Evolutionary conservation across 2,329 filamentous ascomycete species (phyloP).

Genomic region (Colletotrichum falcatum): DNA sequence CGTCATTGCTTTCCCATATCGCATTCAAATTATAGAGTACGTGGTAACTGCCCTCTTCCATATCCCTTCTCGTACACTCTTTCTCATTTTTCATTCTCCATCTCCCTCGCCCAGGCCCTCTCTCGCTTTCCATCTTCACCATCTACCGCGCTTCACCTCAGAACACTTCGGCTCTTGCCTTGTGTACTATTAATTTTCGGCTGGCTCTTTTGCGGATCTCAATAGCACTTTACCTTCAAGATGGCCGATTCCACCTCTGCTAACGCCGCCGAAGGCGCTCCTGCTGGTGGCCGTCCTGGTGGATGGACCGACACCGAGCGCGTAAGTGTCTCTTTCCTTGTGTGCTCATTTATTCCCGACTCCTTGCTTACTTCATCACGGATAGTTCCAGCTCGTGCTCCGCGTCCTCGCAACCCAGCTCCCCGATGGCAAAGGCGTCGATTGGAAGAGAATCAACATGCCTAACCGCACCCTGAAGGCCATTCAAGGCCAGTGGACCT

Average conservation of each 20-base stretch:
- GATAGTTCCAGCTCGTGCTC: conserved; percentile 52
- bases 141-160: not conserved
- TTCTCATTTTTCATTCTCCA: not conserved
- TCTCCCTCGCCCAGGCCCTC: not conserved
- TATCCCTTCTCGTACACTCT: not conserved
- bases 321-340: conserved; percentile 41
- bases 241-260: conserved; percentile 45
- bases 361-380: not conserved
- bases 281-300: conserved; percentile 6
- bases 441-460: conserved; percentile 52
- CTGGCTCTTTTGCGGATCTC: not conserved
- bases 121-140: not conserved
- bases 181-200: not conserved
- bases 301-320: conserved; percentile 55
- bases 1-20: not conserved
- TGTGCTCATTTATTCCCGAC: not conserved
- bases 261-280: conserved; percentile 43
- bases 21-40: not conserved
- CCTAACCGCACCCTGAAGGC: conserved; percentile 54
- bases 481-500: conserved; percentile 53
- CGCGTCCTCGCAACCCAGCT: conserved; percentile 51
- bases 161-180: not conserved
- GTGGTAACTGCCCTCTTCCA: not conserved
- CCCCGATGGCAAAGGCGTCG: conserved; percentile 48
- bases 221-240: not conserved